Conservation (phyloP, 176 grass and related monocot species). For the Aegilops bicornis region DNA sequence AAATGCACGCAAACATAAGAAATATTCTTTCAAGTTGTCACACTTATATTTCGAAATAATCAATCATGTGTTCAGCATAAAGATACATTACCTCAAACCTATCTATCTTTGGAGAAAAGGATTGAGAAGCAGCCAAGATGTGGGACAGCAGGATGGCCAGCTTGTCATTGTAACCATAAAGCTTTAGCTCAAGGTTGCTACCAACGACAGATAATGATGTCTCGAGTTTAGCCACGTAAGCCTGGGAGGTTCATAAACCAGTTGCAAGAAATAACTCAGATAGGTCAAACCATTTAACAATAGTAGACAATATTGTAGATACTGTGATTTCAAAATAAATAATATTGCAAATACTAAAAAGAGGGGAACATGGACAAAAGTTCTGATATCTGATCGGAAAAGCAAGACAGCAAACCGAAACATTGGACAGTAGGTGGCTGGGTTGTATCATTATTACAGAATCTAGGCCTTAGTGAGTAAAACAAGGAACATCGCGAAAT, state of each 20-base stretch:
- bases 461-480: not conserved
- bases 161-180: conserved; percentile 97
- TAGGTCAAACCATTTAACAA: conserved; percentile 5
- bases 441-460: not conserved
- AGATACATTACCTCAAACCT: conserved; percentile 79
- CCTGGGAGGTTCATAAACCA: conserved; percentile 49
- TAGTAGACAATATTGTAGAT: not conserved
- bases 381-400: conserved; percentile 18
- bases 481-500: not conserved
- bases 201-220: conserved; percentile 62
- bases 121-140: conserved; percentile 63
- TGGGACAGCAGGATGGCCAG: conserved; percentile 71
- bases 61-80: conserved; percentile 11
- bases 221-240: conserved; percentile 89
- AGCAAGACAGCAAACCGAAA: conserved; percentile 13
- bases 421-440: not conserved
- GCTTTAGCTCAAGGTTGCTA: conserved; percentile 78
- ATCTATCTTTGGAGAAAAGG: conserved; percentile 69
- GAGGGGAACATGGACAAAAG: not conserved
- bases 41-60: conserved; percentile 2
- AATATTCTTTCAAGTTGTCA: not conserved
- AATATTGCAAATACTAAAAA: not conserved
- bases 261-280: conserved; percentile 9
- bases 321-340: not conserved
- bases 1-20: not conserved